A percentile compares a stretch with the other conserved stretches of the same genome.
Conservation (phyloP, 2,329 filamentous ascomycete genomes). For the Aspergillus ruber region DNA sequence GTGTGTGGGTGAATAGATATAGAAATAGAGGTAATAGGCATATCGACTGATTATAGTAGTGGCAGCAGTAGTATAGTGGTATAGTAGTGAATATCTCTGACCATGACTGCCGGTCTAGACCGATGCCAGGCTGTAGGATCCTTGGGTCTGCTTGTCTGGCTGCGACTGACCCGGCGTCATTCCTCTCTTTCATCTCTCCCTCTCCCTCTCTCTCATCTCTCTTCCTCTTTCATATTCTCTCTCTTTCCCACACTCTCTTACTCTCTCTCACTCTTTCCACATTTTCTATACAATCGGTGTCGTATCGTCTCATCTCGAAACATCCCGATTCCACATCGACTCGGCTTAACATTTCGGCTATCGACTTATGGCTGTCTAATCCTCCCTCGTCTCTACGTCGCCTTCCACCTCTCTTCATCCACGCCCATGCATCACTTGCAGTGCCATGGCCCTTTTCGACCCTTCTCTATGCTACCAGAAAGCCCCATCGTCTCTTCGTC, state of each 20-base stretch:
- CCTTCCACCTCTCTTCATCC: neutral
- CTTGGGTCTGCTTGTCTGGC: conserved; percentile 10
- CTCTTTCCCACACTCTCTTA: conserved; percentile 8
- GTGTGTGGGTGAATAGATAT: too few relatives aligned
- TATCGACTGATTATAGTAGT: too few relatives aligned
- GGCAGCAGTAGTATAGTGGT: too few relatives aligned
- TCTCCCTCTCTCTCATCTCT: conserved; percentile 14
- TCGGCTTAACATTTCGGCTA: too few relatives aligned
- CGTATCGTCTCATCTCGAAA: neutral
- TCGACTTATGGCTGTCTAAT: too few relatives aligned
- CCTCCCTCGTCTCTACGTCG: neutral
- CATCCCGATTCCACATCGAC: neutral
- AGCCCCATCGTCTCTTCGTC: conserved; percentile 23
- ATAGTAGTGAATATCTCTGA: neutral
- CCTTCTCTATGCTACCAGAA: conserved; percentile 17
- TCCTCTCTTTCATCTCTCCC: conserved; percentile 10
- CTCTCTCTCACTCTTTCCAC: conserved; percentile 4
- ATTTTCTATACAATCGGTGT: neutral
- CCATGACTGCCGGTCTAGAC: conserved; percentile 1
- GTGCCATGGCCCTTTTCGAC: conserved; percentile 27
- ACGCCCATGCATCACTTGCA: conserved; percentile 26
- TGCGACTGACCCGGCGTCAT: conserved; percentile 8
- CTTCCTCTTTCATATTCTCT: conserved; percentile 9
- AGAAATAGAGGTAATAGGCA: too few relatives aligned
- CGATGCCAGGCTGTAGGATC: conserved; percentile 1